Evolutionary conservation across 176 grass and related monocot genomes (phyloP).

Genomic region (Raddia guianensis): DNA sequence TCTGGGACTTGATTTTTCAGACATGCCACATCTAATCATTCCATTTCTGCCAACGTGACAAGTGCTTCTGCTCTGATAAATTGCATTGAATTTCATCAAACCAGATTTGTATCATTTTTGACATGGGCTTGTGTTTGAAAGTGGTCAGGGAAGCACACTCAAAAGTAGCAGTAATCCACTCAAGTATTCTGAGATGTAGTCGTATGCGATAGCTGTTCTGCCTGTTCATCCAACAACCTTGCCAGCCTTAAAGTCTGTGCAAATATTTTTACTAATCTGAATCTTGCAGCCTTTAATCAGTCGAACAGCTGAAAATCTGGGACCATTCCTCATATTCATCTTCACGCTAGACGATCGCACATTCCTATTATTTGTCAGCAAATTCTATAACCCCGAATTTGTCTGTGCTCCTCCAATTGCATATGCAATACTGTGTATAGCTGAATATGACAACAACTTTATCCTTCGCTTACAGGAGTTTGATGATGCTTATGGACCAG

Average conservation of each 20-base stretch:
- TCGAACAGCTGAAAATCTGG: neutral
- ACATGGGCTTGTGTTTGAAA: neutral
- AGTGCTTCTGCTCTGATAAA: neutral
- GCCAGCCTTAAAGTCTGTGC: neutral
- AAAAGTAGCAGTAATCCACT: neutral
- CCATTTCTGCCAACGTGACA: neutral
- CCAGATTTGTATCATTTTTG: neutral
- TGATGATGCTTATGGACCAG: constrained; percentile 80
- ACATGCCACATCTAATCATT: neutral
- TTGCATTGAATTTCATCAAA: neutral
- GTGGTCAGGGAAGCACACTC: neutral
- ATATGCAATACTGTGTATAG: constrained; percentile 1
- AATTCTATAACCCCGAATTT: neutral
- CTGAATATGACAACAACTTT: constrained; percentile 22
- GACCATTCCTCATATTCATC: neutral
- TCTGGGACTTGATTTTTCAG: constrained; percentile 5
- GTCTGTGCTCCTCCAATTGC: constrained; percentile 14
- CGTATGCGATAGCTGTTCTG: neutral
- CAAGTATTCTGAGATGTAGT: neutral
- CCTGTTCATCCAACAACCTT: neutral
- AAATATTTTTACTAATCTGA: neutral
- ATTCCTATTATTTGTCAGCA: constrained; percentile 27
- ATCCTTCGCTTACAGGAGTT: constrained; percentile 75
- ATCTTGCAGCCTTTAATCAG: neutral
- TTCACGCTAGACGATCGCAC: neutral